phyloP scores from a whole-genome alignment of 352 stramenopile species.

The Phytophthora fragariae region DNA sequence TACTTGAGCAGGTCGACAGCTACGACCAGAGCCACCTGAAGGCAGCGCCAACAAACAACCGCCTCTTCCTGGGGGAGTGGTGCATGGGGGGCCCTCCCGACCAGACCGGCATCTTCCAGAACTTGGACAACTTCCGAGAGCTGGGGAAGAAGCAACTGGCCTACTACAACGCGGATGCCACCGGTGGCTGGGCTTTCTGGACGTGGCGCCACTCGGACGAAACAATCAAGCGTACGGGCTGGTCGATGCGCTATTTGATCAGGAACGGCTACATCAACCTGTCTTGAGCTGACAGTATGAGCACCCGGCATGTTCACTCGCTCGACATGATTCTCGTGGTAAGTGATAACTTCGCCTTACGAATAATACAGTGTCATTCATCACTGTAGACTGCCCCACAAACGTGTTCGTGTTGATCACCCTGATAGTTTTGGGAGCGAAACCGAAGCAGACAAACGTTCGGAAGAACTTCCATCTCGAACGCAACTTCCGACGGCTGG shows the following conservation, averaged over 20 bases:
- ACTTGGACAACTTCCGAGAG: constrained; percentile 27
- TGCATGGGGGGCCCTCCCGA: constrained; percentile 41
- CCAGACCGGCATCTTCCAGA: constrained; percentile 33
- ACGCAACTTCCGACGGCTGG: constrained; percentile 5
- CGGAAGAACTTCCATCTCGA: constrained; percentile 2
- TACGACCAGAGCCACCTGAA: constrained; percentile 30
- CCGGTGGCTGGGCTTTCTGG: constrained; percentile 53
- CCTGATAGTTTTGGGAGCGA: constrained; percentile 32
- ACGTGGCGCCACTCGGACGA: constrained; percentile 57
- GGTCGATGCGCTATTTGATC: constrained; percentile 44
- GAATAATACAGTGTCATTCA: neutral
- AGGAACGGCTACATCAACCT: constrained; percentile 30
- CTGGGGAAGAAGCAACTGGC: constrained; percentile 40
- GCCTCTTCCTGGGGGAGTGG: constrained; percentile 65
- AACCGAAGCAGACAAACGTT: constrained; percentile 25
- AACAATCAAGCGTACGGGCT: constrained; percentile 39
- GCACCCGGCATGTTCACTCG: neutral
- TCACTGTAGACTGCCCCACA: neutral
- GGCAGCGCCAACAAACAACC: neutral
- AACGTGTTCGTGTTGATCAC: constrained; percentile 7
- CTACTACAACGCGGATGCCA: constrained; percentile 22
- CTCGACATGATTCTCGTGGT: neutral
- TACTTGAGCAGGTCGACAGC: constrained; percentile 22
- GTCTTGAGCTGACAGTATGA: neutral
- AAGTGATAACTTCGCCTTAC: neutral